A percentile compares a stretch with the other conserved stretches of the same genome.
These are phyloP conservation scores for Veloboletus limbatus DNA, from an alignment of 1,284 basidiomycete species.

Conservation along the genomic window DNA sequence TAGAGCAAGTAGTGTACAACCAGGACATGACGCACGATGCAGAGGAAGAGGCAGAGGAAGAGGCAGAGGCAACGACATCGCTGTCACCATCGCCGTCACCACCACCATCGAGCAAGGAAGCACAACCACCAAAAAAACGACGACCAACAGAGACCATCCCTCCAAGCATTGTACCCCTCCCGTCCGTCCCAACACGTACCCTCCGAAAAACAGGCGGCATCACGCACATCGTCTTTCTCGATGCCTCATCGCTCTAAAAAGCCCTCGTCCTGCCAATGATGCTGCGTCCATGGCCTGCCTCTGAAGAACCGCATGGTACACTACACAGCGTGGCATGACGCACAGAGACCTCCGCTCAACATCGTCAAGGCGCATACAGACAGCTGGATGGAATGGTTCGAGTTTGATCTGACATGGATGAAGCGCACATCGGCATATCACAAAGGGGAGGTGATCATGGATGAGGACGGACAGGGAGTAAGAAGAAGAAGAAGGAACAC, in stretches of 20 bases:
- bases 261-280: conserved; percentile 51
- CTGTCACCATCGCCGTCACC: too few species aligned
- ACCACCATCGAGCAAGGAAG: conserved; percentile 24
- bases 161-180: conserved; percentile 57
- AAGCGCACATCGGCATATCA: conserved; percentile 66
- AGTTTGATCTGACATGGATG: conserved; percentile 63
- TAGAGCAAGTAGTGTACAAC: conserved; percentile 68
- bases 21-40: conserved; percentile 31
- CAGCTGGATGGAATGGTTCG: conserved; percentile 70
- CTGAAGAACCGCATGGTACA: conserved; percentile 62
- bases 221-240: conserved; percentile 78
- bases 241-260: conserved; percentile 65
- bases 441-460: conserved; percentile 82
- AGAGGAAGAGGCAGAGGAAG: conserved; percentile 25
- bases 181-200: conserved; percentile 50
- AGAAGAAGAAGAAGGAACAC: conserved; percentile 61
- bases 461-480: conserved; percentile 64
- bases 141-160: conserved; percentile 26
- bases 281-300: conserved; percentile 58
- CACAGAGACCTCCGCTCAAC: conserved; percentile 70
- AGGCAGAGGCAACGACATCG: conserved; percentile 12
- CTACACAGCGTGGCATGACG: conserved; percentile 61
- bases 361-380: conserved; percentile 74
- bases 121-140: conserved; percentile 41
- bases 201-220: conserved; percentile 61